Conservation (phyloP, 176 grass and related monocot genomes). For the Triticum turgidum region DNA sequence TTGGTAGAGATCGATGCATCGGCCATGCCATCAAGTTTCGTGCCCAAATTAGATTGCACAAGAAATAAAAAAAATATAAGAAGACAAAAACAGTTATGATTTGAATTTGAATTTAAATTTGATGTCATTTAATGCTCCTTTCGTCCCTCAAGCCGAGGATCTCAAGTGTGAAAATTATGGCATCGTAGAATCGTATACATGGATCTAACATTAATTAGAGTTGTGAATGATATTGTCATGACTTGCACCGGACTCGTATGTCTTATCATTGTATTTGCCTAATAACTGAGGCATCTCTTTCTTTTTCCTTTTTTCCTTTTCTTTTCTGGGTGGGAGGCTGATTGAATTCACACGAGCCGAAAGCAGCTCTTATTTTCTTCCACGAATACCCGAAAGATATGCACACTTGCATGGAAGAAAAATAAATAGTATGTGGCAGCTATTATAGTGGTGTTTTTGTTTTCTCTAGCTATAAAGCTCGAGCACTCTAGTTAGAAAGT, state of each 20-base stretch:
- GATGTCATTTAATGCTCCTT: background rate
- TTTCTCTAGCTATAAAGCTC: background rate
- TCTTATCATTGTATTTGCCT: background rate
- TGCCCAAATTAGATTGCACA: background rate
- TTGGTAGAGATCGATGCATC: background rate
- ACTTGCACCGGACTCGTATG: background rate
- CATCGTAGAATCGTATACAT: background rate
- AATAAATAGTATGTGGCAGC: background rate
- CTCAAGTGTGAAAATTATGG: background rate
- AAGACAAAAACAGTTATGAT: background rate
- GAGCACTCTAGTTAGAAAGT: background rate
- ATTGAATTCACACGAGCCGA: background rate
- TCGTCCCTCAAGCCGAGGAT: background rate
- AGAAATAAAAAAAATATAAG: too few relatives aligned
- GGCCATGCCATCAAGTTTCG: background rate
- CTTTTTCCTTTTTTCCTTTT: too few relatives aligned
- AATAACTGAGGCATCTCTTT: background rate
- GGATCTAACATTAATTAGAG: background rate
- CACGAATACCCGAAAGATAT: background rate
- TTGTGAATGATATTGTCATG: background rate
- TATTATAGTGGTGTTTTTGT: background rate
- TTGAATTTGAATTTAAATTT: background rate
- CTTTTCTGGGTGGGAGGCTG: background rate
- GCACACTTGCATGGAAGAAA: background rate
- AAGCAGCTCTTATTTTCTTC: background rate